Evolutionary conservation across 1,284 basidiomycete species (phyloP), one percentile per base, ranked within the genome.

Genomic region (Ustilago nuda): DNA sequence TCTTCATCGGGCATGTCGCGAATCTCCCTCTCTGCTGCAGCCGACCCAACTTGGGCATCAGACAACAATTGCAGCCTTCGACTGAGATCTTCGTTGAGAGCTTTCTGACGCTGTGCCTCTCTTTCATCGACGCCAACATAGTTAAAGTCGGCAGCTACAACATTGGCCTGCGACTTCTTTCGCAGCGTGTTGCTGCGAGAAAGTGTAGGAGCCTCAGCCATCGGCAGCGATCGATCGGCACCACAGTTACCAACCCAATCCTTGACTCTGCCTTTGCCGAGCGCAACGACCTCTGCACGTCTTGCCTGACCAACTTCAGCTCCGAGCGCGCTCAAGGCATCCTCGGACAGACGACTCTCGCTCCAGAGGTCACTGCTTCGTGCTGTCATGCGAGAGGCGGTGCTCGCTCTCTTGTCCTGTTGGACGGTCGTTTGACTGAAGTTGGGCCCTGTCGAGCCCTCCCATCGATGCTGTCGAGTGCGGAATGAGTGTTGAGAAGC

Each of bases 261-360:
- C 39, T 62, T 55, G 35, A 76, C 76, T 32, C 76, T 23, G n/a
- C 76, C 76, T 17, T 72, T 78, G 15, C 76, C 76, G 8, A 78
- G 56, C 9, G 72, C 66, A 3, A 75, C 51, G 45, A 78, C 76
- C 56, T 78, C 72, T 13, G 76, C 61, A 6, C 72, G 59, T 32
- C 72, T 56, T 0, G 72, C 76, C 12, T 78, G 72, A 17, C 76
- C 72, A 4, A 78, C 72, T 32, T 78, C 76, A 15, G 76, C 76
- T 35, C 76, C 76, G 17, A 76, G 27, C n/a, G 69, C 76, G 52
- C 72, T 76, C 35, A 76, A 30, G 1, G 76, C 71, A 35, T 75
- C 72, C 35, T 78, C 72, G 4, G 68, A 76, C 15, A 72, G 36
- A 2, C 65, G 53, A 37, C 73, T 62, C 37, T 76, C 73, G 56